Conservation (phyloP, 2,329 filamentous ascomycete species). For the Exophiala mesophila region DNA sequence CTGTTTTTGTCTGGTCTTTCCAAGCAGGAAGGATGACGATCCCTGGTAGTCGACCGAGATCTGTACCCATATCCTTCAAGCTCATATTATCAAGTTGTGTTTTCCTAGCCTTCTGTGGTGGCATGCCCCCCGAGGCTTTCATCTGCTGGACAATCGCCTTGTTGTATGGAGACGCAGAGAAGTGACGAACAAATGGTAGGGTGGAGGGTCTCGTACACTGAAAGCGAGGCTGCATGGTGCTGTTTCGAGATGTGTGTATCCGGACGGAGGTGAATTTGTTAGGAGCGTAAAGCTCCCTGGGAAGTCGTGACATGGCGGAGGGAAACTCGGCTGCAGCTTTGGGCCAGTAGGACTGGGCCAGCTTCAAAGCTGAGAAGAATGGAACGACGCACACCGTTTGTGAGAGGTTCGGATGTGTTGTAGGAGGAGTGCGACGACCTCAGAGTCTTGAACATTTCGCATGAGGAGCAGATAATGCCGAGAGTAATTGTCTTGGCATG, state of each 20-base stretch:
- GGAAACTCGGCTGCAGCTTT: too few species aligned
- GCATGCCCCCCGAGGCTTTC: background rate
- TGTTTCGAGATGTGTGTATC: background rate
- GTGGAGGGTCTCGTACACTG: background rate
- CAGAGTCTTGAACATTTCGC: too few species aligned
- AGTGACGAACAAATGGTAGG: background rate
- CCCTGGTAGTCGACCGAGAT: background rate
- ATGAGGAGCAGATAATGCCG: too few species aligned
- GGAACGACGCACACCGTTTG: too few species aligned
- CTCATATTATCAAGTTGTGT: background rate
- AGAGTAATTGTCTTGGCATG: too few species aligned
- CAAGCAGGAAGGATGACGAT: background rate
- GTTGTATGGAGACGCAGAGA: background rate
- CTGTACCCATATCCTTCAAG: background rate
- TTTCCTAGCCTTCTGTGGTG: background rate
- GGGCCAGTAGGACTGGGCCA: too few species aligned
- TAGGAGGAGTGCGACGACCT: too few species aligned
- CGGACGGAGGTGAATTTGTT: too few species aligned
- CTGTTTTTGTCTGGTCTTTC: background rate
- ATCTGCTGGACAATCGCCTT: background rate
- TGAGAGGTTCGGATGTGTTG: too few species aligned
- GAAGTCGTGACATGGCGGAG: too few species aligned
- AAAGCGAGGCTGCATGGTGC: background rate
- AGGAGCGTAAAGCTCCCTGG: too few species aligned
- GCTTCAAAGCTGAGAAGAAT: too few species aligned